Evolutionary conservation across 1,284 basidiomycete species (phyloP), one percentile per base, ranked within the genome.

Genomic region (Ustilago curta): DNA sequence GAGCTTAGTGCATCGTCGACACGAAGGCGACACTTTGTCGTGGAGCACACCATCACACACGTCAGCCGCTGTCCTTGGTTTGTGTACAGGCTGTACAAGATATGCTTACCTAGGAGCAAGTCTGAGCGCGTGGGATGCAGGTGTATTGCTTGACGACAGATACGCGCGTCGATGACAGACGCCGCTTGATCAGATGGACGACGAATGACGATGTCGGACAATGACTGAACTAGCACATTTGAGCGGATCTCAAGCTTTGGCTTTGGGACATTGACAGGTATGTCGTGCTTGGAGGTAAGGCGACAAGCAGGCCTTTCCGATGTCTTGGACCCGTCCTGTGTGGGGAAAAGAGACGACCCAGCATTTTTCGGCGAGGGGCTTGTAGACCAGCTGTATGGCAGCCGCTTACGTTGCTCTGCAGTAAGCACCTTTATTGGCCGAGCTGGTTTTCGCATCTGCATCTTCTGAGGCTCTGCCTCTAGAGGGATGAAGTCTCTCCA

Each of bases 11-110:
- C 54, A 56, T 39, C 14, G 32, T 11, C 16, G 14, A 47, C 54
- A 56, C 1, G 54, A 19, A 16, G 61, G 61, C 18, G 61, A 37
- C 5, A 64, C 62, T 40, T n/a, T 29, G 4, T n/a, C 4, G n/a
- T 14, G 8, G 27, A 31, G 27, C 12, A 27, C 14, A 27, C 18
- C 27, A 27, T 18, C 45, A 47, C 27, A 47, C 7, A 31, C 45
- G 29, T 29, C 18, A 29, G 27, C 45, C 8, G 27, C 31, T 2
- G 21, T 29, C 21, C 35, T 4, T 47, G 6, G 25, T 31, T 18
- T 27, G 18, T n/a, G 18, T n/a, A 12, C 7, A 31, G 45, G 27
- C n/a, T n/a, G 27, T 9, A 18, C 45, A 14, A 47, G 45, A 31
- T 29, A 16, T 0, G 45, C 45, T 47, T 47, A 47, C 45, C 45